Base-by-base conservation (phyloP, 2,329 filamentous ascomycete genomes). In the Xylariaceae sp. region DNA sequence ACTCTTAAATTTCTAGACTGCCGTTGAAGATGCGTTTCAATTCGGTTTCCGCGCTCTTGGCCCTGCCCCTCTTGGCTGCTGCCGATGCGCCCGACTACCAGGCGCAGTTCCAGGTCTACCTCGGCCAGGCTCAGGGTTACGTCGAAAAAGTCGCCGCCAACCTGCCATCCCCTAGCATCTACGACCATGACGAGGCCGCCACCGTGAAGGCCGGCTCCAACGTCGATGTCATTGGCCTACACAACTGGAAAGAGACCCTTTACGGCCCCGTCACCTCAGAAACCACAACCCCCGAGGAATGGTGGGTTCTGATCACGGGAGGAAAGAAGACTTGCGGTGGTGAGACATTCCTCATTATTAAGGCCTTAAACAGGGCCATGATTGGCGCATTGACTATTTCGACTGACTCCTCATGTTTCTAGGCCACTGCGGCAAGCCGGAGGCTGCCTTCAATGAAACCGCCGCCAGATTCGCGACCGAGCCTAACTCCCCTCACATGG, bases 291-390 rank as follows among this genome's bases (percentile, higher is more conserved):
- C 87, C 88, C 4, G 87, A 88, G 74, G 87, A 91, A 75, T 92
- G 88, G 88, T 86, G 88, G 79, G 77, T 93, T 62, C 80, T 89
- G 66, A 76, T 90, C 66, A 89, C 86, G 8, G 89, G 89, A 58
- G 80, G 88, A 67, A 92, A 92, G 79, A 88, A 86, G 77, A 91
- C 89, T 37, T 93, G 89, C 77, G 87, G 82, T 71, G 82, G 83
- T 85, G 76, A 59, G 79, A 11, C 42, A 30, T 57, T 55, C 34
- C 17, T 18, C 59, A 17, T 51, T 56, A 45, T 47, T 30, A 15
- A 37, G 42, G 11, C 51, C 6, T 2, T 49, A 30, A 4, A 30
- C 23, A 30, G 23, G 23, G 23, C 23, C 23, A 30, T 30, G 23
- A 30, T 30, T 30, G 23, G 23, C 23, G 9, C 13, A 2, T 42